These are phyloP conservation scores for Boletus huronensis DNA, from an alignment of 768 basidiomycete genomes.

Conservation along the genomic window DNA sequence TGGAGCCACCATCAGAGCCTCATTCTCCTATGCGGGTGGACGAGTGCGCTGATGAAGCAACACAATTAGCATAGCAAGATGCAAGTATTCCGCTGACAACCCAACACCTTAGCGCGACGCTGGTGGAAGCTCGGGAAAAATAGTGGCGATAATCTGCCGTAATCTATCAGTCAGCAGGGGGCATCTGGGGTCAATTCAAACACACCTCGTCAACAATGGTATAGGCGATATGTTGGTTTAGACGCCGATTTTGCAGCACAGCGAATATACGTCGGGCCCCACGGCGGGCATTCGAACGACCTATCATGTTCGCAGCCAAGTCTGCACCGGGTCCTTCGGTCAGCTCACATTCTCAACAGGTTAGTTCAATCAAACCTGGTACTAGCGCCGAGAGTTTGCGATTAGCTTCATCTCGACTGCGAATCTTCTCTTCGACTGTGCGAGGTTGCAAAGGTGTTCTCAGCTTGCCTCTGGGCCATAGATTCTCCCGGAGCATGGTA, in stretches of 20 bases:
- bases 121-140: conserved; percentile 52
- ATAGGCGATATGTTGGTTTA: conserved; percentile 91
- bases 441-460: conserved; percentile 60
- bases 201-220: conserved; percentile 86
- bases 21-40: conserved; percentile 19
- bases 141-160: conserved; percentile 50
- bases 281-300: conserved; percentile 90
- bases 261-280: conserved; percentile 92
- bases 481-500: conserved; percentile 58
- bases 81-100: background rate
- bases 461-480: conserved; percentile 87
- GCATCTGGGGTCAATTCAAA: background rate
- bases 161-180: conserved; percentile 4
- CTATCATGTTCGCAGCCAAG: conserved; percentile 95
- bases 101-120: conserved; percentile 4
- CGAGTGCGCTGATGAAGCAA: background rate
- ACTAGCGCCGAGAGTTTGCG: conserved; percentile 87
- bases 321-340: conserved; percentile 45
- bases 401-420: conserved; percentile 83
- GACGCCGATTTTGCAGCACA: conserved; percentile 88
- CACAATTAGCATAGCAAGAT: background rate
- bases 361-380: conserved; percentile 56
- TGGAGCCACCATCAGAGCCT: background rate
- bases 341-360: background rate
- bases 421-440: conserved; percentile 73